Conservation (phyloP, 1,284 basidiomycete species). For the Blastosporella zonata region DNA sequence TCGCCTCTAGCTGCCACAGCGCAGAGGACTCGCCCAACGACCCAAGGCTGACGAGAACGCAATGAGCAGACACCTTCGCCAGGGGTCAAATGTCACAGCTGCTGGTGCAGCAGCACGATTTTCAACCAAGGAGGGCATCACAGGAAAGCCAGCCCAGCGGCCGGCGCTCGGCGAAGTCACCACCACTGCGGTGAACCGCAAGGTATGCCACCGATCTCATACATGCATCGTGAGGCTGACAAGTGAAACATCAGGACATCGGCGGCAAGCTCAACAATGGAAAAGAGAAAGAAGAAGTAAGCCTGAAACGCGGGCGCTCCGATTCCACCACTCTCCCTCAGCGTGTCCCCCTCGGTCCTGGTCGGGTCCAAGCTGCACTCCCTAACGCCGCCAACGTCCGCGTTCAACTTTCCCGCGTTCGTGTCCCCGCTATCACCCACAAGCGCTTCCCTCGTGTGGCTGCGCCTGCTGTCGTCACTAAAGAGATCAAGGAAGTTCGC, state of each 20-base stretch:
- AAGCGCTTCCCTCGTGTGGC: slow-evolving; percentile 39
- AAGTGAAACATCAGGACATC: slow-evolving; percentile 33
- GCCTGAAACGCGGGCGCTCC: slow-evolving; percentile 63
- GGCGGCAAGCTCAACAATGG: slow-evolving; percentile 37
- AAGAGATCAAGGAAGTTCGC: slow-evolving; percentile 34
- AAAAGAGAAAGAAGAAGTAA: slow-evolving; percentile 57
- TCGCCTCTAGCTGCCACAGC: slow-evolving; percentile 33
- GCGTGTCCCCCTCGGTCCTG: slow-evolving; percentile 64
- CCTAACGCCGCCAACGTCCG: slow-evolving; percentile 38
- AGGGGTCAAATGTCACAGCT: slow-evolving; percentile 46
- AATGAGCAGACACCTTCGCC: slow-evolving; percentile 58
- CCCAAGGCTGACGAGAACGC: slow-evolving; percentile 75
- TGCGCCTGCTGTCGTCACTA: slow-evolving; percentile 25
- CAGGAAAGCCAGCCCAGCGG: slow-evolving; percentile 45
- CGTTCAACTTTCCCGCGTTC: slow-evolving; percentile 37
- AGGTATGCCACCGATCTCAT: slow-evolving; percentile 33
- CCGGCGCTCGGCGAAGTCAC: slow-evolving; percentile 72
- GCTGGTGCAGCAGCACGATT: slow-evolving; percentile 47
- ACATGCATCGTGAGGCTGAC: slow-evolving; percentile 9
- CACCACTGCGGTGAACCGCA: slow-evolving; percentile 67
- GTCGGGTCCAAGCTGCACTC: slow-evolving; percentile 41
- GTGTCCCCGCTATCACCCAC: slow-evolving; percentile 34
- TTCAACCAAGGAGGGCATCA: slow-evolving; percentile 42
- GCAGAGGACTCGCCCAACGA: slow-evolving; percentile 49
- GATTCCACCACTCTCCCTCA: slow-evolving; percentile 58